These are phyloP conservation scores for Epichloe amarillans DNA, from an alignment of 2,329 filamentous ascomycete species.

Conservation along the genomic window DNA sequence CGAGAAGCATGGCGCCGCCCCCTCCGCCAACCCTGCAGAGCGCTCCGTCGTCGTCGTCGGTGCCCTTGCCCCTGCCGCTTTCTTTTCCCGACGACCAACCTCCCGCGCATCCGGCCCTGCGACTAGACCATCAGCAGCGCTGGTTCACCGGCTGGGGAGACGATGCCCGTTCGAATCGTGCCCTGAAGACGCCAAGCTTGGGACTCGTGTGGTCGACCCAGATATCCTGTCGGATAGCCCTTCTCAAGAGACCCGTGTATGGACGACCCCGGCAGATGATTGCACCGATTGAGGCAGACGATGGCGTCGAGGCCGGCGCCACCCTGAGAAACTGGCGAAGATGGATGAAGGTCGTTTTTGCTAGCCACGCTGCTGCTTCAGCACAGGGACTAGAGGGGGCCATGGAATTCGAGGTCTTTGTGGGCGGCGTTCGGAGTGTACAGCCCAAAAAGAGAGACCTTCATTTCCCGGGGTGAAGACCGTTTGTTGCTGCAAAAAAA, in stretches of 20 bases:
- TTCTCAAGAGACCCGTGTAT: slow-evolving; percentile 57
- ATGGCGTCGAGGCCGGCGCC: slow-evolving; percentile 27
- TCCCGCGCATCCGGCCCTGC: slow-evolving; percentile 40
- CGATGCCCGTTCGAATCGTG: slow-evolving; percentile 31
- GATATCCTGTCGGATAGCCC: slow-evolving; percentile 66
- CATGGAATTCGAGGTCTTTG: slow-evolving; percentile 63
- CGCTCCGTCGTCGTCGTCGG: background rate
- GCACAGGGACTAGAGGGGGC: slow-evolving; percentile 35
- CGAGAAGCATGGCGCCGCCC: slow-evolving; percentile 25
- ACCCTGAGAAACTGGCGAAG: slow-evolving; percentile 51
- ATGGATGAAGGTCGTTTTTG: slow-evolving; percentile 83
- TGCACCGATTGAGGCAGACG: slow-evolving; percentile 23
- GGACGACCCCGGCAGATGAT: slow-evolving; percentile 22
- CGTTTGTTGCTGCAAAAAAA: no score
- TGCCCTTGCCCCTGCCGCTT: slow-evolving; percentile 20
- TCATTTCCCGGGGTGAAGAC: no score
- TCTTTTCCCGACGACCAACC: slow-evolving; percentile 16
- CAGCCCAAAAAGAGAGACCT: background rate
- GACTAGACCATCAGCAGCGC: slow-evolving; percentile 77
- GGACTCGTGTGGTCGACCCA: slow-evolving; percentile 88
- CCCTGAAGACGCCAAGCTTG: slow-evolving; percentile 70
- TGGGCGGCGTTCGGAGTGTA: slow-evolving; percentile 37
- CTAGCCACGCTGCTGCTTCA: slow-evolving; percentile 53
- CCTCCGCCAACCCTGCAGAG: slow-evolving; percentile 17
- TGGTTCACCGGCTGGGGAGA: slow-evolving; percentile 97